Percentiles rank a stretch among this genome's conserved stretches.
Evolutionary conservation across 2,329 filamentous ascomycete genomes (phyloP).

Genomic region (Hypoxylon sp.): DNA sequence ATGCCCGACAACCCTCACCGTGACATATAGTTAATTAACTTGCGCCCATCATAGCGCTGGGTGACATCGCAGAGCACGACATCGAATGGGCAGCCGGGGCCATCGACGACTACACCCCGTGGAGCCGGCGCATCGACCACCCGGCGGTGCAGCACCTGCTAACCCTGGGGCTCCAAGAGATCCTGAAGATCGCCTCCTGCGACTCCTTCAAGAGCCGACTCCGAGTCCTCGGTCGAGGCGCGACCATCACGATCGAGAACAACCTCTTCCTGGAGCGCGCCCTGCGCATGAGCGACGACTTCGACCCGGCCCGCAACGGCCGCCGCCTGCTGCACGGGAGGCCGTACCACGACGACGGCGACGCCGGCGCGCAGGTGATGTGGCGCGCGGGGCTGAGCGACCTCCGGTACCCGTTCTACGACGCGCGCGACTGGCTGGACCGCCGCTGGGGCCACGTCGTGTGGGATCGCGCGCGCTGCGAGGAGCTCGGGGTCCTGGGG

Average conservation of each 20-base stretch:
- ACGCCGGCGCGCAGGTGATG: background rate
- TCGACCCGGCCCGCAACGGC: background rate
- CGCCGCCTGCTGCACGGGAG: background rate
- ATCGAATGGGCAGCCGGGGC: background rate
- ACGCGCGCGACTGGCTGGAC: background rate
- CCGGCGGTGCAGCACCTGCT: constrained; percentile 1
- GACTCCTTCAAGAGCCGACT: background rate
- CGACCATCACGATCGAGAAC: background rate
- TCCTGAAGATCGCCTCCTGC: background rate
- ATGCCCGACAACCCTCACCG: no score
- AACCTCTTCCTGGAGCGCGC: background rate
- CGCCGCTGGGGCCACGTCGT: constrained; percentile 9
- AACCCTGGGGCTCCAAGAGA: constrained; percentile 4
- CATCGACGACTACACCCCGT: background rate
- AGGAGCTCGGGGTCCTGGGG: background rate
- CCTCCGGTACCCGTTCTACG: background rate
- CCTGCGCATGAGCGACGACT: background rate
- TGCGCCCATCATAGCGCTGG: background rate
- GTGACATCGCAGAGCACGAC: background rate
- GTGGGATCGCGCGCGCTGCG: constrained; percentile 8
- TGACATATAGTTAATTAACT: background rate
- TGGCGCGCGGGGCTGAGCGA: background rate
- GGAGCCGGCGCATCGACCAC: background rate
- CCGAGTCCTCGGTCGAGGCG: background rate
- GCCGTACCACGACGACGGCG: constrained; percentile 4